These are phyloP conservation scores for Hypoxylon sp. DNA, from an alignment of 2,329 filamentous ascomycete genomes.

Conservation along the genomic window DNA sequence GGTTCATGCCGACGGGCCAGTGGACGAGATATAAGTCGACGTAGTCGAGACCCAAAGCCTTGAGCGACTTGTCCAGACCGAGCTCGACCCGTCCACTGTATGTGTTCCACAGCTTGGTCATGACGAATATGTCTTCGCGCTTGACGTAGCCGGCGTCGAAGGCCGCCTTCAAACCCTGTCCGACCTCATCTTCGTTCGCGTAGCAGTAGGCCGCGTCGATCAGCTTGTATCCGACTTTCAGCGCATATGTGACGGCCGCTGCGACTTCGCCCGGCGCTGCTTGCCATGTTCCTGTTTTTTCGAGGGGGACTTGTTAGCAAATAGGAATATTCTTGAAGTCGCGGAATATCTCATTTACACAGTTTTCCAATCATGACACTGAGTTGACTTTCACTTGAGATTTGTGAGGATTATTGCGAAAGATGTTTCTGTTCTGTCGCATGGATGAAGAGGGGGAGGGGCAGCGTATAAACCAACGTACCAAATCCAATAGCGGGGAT, in stretches of 20 bases:
- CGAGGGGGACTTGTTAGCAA: constrained; percentile 20
- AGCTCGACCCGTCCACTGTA: constrained; percentile 79
- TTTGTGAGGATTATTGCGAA: background rate
- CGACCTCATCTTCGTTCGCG: constrained; percentile 87
- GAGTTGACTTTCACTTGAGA: background rate
- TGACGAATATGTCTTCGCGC: constrained; percentile 85
- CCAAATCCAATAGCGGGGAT: constrained; percentile 76
- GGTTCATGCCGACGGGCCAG: constrained; percentile 87
- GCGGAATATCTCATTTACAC: background rate
- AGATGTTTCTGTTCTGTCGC: background rate
- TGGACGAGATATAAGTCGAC: constrained; percentile 87
- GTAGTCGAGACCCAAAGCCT: constrained; percentile 82
- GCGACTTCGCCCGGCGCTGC: constrained; percentile 71
- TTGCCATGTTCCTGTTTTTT: constrained; percentile 73
- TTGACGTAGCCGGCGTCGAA: constrained; percentile 77
- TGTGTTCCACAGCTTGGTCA: constrained; percentile 88
- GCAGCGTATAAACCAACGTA: constrained; percentile 53
- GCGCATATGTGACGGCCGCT: constrained; percentile 70
- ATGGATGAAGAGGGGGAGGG: constrained; percentile 30
- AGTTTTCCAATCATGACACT: background rate
- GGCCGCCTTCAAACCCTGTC: constrained; percentile 80
- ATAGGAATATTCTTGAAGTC: background rate
- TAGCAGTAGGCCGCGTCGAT: constrained; percentile 84
- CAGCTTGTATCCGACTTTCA: constrained; percentile 70
- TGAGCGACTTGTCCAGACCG: constrained; percentile 79